Evolutionary conservation across 257 asterid species (phyloP), one percentile per base, ranked within the genome.

Genomic region (Apocynum venetum): DNA sequence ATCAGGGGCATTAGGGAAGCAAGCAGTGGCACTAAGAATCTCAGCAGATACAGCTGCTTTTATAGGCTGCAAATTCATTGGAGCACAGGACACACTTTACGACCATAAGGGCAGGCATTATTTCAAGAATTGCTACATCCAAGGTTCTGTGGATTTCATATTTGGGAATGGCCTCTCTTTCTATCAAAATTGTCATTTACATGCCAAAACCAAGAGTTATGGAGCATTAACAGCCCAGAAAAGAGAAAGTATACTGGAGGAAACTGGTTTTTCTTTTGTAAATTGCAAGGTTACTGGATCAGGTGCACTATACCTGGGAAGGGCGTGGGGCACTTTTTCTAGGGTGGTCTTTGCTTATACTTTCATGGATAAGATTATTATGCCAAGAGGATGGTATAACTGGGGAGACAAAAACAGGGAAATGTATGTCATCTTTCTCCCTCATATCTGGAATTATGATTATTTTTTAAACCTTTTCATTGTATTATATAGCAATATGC

Each of bases 321-420:
- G 98, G 84, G 97, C 97, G 0, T 92, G 97, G 98, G 97, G 98
- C n/a, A 84, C 87, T 35, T 94, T 92, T 71, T 94, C 98, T 0
- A 81, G 97, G 73, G 98, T 94, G 43, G 92, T 92, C 68, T 94
- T 94, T 81, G 97, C 97, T 72, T 92, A 87, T 79, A 94, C 98
- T 7, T 94, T 83, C 68, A 94, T 94, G 98, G 97, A 92, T 60
- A 92, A 87, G 77, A 92, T 94, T 36, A 87, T 92, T 77, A 87
- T 88, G 1, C 97, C 98, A 0, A 80, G 82, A 78, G 98, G 98
- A 13, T 94, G 98, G 98, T 85, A 90, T 53, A 84, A 94, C 2
- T 94, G 97, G 98, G 98, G 98, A 12, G 98, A 94, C 59, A 92
- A 92, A 84, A 90, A 89, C 73, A 87, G 98, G 78, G 92, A 92